A percentile compares a stretch with the other conserved stretches of the same genome.
phyloP scores from a whole-genome alignment of 1,284 basidiomycete species.

The Moniliophthora roreri region DNA sequence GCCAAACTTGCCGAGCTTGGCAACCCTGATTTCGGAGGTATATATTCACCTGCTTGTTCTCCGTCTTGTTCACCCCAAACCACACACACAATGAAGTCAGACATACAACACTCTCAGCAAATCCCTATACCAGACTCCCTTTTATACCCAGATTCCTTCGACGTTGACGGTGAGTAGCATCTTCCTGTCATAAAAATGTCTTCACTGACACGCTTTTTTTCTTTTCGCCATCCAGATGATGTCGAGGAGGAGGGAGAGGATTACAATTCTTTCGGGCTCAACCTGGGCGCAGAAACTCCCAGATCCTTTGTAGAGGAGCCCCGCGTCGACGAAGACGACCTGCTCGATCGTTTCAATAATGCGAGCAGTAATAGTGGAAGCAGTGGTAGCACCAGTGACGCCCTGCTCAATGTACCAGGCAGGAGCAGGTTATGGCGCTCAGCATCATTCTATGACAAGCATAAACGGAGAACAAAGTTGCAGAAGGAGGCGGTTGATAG shows the following conservation, averaged over 20 bases:
- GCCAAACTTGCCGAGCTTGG: no score
- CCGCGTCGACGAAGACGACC: no score
- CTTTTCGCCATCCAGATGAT: no score
- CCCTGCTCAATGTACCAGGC: neutral
- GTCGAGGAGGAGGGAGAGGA: neutral
- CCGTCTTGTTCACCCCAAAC: no score
- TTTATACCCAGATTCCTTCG: neutral
- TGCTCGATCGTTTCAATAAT: neutral
- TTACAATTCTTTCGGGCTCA: neutral
- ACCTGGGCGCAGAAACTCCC: neutral
- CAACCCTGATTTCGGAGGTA: no score
- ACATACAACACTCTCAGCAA: neutral
- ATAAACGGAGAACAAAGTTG: neutral
- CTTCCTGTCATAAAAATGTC: no score
- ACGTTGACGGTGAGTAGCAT: neutral
- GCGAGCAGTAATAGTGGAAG: neutral
- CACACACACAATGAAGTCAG: no score
- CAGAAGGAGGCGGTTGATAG: neutral
- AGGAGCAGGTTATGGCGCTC: slow-evolving; percentile 1
- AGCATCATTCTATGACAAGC: neutral
- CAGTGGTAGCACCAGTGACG: neutral
- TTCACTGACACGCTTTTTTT: no score
- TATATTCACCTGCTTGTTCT: no score
- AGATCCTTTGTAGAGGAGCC: neutral
- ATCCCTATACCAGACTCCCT: neutral